Percentiles rank a stretch among this genome's conserved stretches.
phyloP scores from a whole-genome alignment of 2,329 filamentous ascomycete species.

The Fonsecaea multimorphosa region DNA sequence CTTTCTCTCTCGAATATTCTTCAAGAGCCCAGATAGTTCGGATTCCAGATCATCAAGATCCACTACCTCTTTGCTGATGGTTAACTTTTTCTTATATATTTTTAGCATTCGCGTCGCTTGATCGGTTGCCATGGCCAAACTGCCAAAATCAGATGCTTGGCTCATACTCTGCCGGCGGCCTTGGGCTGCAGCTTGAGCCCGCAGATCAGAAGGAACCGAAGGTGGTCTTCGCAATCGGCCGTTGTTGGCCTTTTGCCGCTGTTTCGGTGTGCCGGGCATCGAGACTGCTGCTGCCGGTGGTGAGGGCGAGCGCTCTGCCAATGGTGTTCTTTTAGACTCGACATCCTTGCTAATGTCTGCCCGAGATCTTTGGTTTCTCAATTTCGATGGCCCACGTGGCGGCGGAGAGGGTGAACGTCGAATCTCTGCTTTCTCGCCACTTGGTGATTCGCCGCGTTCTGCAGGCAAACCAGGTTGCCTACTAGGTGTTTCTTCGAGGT shows the following conservation, averaged over 20 bases:
- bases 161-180: constrained; percentile 41
- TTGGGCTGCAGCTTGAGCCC: constrained; percentile 51
- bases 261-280: constrained; percentile 38
- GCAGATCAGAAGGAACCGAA: constrained; percentile 55
- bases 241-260: constrained; percentile 44
- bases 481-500: constrained; percentile 39
- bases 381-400: constrained; percentile 44
- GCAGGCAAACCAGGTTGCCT: constrained; percentile 43
- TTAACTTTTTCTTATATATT: constrained; percentile 63
- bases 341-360: constrained; percentile 25
- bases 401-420: constrained; percentile 49
- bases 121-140: constrained; percentile 60
- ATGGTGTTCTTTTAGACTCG: constrained; percentile 9
- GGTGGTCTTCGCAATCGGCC: constrained; percentile 48
- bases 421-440: constrained; percentile 34
- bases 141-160: constrained; percentile 52
- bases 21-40: constrained; percentile 59
- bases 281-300: constrained; percentile 28
- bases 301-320: constrained; percentile 33
- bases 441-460: constrained; percentile 40
- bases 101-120: constrained; percentile 63
- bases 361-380: constrained; percentile 40
- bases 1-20: constrained; percentile 50
- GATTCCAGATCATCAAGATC: constrained; percentile 62
- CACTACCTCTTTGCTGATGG: constrained; percentile 51